Evolutionary conservation across 2,329 filamentous ascomycete genomes (phyloP).

Genomic region (Rugonectria rugulosa): DNA sequence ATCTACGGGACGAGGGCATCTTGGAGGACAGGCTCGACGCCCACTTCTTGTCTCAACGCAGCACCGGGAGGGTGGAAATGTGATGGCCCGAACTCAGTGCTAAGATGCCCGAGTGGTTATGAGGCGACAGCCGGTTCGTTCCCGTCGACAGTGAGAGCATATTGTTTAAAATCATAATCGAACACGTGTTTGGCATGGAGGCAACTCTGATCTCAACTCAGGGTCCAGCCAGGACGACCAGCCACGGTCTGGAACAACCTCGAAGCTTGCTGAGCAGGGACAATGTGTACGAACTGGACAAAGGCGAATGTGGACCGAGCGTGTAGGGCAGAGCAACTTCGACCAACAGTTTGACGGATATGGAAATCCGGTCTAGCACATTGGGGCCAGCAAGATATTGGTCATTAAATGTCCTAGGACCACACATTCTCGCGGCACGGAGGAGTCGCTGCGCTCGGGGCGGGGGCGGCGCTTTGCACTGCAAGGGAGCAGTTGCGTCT

Average conservation of each 20-base stretch:
- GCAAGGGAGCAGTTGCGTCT: not conserved
- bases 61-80: constrained; percentile 6
- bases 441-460: not conserved
- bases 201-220: too few species aligned
- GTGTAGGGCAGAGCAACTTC: too few species aligned
- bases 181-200: too few species aligned
- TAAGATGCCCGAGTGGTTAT: not conserved
- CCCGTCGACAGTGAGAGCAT: not conserved
- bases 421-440: not conserved
- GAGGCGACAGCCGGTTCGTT: not conserved
- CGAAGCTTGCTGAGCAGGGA: too few species aligned
- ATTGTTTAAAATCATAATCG: not conserved
- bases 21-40: not conserved
- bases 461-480: not conserved
- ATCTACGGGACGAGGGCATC: not conserved
- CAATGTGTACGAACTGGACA: too few species aligned
- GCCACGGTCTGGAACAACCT: too few species aligned
- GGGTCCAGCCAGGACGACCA: too few species aligned
- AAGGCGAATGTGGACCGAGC: too few species aligned
- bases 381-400: too few species aligned
- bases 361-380: too few species aligned
- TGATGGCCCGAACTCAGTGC: not conserved
- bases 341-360: too few species aligned
- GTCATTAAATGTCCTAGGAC: too few species aligned
- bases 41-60: not conserved